A percentile compares a stretch with the other conserved stretches of the same genome.
phyloP scores from a whole-genome alignment of 2,329 filamentous ascomycete genomes.

The Alternaria infectoria region DNA sequence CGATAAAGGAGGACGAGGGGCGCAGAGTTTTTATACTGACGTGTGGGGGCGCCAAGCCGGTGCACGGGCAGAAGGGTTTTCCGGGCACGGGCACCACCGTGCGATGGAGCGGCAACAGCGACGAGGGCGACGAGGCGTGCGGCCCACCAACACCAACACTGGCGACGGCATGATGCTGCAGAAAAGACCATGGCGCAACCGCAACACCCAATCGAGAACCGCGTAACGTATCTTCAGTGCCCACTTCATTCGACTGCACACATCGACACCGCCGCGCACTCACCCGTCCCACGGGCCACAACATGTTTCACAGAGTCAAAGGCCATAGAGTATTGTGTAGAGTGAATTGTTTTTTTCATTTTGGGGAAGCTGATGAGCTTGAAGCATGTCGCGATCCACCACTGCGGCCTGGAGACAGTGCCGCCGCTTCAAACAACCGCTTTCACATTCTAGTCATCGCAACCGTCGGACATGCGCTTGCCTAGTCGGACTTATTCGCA shows the following conservation, averaged over 20 bases:
- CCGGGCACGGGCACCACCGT: not conserved
- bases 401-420: not conserved
- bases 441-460: slow-evolving; percentile 3
- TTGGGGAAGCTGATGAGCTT: slow-evolving; percentile 6
- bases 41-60: slow-evolving; percentile 7
- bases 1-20: slow-evolving; percentile 48
- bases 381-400: slow-evolving; percentile 3
- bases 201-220: not conserved
- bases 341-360: slow-evolving; percentile 1
- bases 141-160: not conserved
- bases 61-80: not conserved
- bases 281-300: not conserved
- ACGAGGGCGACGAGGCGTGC: not conserved
- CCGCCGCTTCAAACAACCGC: slow-evolving; percentile 7
- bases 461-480: slow-evolving; percentile 13
- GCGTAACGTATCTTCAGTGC: not conserved
- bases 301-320: not conserved
- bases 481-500: slow-evolving; percentile 20
- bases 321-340: not conserved
- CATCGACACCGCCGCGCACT: too few relatives aligned
- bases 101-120: not conserved
- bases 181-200: not conserved
- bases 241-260: not conserved
- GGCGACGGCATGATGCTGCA: not conserved
- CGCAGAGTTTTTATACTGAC: slow-evolving; percentile 29